Evolutionary conservation across 768 basidiomycete species (phyloP).

Genomic region (Boletus sp.): DNA sequence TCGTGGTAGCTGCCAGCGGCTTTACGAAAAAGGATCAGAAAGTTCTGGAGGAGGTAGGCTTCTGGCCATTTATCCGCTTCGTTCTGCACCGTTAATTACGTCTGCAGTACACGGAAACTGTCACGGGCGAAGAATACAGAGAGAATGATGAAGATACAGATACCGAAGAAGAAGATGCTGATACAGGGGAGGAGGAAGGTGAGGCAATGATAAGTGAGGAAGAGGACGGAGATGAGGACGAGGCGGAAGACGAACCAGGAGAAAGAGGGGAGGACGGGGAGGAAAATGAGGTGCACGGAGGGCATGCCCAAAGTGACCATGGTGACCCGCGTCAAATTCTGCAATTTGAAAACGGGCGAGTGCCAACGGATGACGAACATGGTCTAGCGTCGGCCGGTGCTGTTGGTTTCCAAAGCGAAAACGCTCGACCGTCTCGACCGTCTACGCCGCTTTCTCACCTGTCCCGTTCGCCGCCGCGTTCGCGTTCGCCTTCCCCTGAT

Average conservation of each 20-base stretch:
- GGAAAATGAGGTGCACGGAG: slow-evolving; percentile 23
- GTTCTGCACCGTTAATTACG: slow-evolving; percentile 20
- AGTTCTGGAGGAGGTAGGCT: slow-evolving; percentile 75
- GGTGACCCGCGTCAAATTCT: slow-evolving; percentile 9
- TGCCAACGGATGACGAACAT: background rate
- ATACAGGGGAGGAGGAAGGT: slow-evolving; percentile 38
- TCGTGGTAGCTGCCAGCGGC: slow-evolving; percentile 91
- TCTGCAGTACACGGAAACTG: slow-evolving; percentile 64
- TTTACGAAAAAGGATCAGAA: slow-evolving; percentile 83
- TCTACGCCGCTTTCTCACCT: slow-evolving; percentile 39
- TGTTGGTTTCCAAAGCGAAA: slow-evolving; percentile 7
- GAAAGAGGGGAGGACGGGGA: slow-evolving; percentile 33
- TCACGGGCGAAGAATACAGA: slow-evolving; percentile 36
- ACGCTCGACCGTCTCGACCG: slow-evolving; percentile 21
- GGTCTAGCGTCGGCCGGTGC: background rate
- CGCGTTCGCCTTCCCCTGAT: slow-evolving; percentile 44
- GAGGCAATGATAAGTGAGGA: slow-evolving; percentile 27
- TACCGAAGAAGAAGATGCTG: slow-evolving; percentile 36
- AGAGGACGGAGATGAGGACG: slow-evolving; percentile 34
- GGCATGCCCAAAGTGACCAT: slow-evolving; percentile 1
- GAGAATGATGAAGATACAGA: slow-evolving; percentile 28
- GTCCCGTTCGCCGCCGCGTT: slow-evolving; percentile 52
- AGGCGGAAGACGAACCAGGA: slow-evolving; percentile 38
- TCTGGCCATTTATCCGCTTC: slow-evolving; percentile 16
- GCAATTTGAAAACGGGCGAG: slow-evolving; percentile 13